A percentile compares a stretch with the other conserved stretches of the same genome.
Conservation (phyloP, 2,329 filamentous ascomycete genomes). For the Trichoderma gracile region DNA sequence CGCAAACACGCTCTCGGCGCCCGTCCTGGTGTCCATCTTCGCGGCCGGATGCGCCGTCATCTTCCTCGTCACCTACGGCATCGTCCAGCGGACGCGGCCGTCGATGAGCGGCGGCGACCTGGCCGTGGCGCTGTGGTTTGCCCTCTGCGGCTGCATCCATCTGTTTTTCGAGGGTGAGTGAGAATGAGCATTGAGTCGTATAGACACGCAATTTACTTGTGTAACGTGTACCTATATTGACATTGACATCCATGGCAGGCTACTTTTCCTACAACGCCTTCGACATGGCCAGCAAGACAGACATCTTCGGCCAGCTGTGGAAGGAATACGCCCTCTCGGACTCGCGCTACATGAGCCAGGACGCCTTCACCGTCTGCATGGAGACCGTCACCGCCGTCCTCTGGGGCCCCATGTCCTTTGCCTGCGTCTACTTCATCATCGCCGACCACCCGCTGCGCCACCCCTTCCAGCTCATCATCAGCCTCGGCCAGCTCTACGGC, state of each 20-base stretch:
- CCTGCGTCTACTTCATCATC: slow-evolving; percentile 48
- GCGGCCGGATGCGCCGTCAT: slow-evolving; percentile 56
- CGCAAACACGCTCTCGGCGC: slow-evolving; percentile 63
- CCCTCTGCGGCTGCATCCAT: slow-evolving; percentile 61
- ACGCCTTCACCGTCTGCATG: slow-evolving; percentile 58
- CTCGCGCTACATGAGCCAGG: slow-evolving; percentile 55
- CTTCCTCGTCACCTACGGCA: slow-evolving; percentile 56
- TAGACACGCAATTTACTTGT: too few relatives aligned
- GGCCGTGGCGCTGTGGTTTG: slow-evolving; percentile 70
- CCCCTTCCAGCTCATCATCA: slow-evolving; percentile 50
- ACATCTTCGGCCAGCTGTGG: slow-evolving; percentile 57
- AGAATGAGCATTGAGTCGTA: background rate
- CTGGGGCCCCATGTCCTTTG: slow-evolving; percentile 57
- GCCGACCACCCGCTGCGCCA: slow-evolving; percentile 49
- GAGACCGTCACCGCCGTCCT: slow-evolving; percentile 54
- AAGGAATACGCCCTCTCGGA: slow-evolving; percentile 60
- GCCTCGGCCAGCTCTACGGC: slow-evolving; percentile 53
- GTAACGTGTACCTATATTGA: background rate
- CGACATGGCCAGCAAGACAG: slow-evolving; percentile 42
- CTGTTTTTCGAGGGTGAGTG: slow-evolving; percentile 45
- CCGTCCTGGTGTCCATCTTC: slow-evolving; percentile 62
- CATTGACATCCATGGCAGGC: slow-evolving; percentile 35
- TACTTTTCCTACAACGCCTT: slow-evolving; percentile 51
- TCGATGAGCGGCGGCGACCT: slow-evolving; percentile 56
- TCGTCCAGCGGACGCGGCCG: slow-evolving; percentile 56